A percentile compares a stretch with the other conserved stretches of the same genome.
Evolutionary conservation across 345 rosid genomes (phyloP).

Genomic region (Citrus unshiu): DNA sequence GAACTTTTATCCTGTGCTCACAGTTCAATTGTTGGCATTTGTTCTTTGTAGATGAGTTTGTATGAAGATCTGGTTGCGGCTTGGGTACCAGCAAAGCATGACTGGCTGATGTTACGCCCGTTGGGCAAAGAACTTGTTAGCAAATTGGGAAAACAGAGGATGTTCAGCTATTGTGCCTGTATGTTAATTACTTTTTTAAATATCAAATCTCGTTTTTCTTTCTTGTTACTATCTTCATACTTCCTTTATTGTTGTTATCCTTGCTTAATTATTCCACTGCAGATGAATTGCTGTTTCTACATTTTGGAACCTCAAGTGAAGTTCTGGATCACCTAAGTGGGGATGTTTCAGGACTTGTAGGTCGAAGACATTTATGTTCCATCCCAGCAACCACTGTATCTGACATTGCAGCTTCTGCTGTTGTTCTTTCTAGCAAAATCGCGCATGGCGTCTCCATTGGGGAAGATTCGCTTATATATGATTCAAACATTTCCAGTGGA

Average conservation of each 20-base stretch:
- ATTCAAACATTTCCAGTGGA: conserved; percentile 62
- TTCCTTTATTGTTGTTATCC: conserved; percentile 12
- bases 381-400: conserved; percentile 89
- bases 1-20: background rate
- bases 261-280: conserved; percentile 29
- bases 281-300: conserved; percentile 84
- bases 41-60: conserved; percentile 75
- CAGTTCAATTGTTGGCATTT: background rate
- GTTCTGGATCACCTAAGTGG: conserved; percentile 90
- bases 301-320: conserved; percentile 98
- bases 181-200: conserved; percentile 29
- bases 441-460: conserved; percentile 84
- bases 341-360: conserved; percentile 72
- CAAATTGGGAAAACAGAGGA: conserved; percentile 66
- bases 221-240: background rate
- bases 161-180: conserved; percentile 89
- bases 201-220: background rate
- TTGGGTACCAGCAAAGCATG: conserved; percentile 96
- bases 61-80: conserved; percentile 98
- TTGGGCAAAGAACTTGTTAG: conserved; percentile 64
- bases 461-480: conserved; percentile 91
- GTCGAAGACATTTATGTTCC: conserved; percentile 90
- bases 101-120: conserved; percentile 69
- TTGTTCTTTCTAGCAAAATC: conserved; percentile 82
- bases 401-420: conserved; percentile 89